Percentiles rank a stretch among this genome's conserved stretches.
Conservation (phyloP, 305 asterid genomes). For the Fraxinus sp. region DNA sequence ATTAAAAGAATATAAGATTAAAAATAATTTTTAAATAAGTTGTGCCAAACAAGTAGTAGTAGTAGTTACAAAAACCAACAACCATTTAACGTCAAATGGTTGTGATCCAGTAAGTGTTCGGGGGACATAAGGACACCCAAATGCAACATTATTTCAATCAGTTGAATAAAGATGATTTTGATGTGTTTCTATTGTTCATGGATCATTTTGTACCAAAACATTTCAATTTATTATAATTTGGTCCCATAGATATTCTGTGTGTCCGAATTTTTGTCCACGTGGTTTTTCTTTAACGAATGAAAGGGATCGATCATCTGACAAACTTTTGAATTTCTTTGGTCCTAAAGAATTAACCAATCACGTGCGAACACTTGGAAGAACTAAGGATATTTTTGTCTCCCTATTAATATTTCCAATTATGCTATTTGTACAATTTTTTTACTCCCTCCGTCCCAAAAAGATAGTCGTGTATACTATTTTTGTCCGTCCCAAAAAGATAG, state of each 20-base stretch:
- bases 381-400: conserved; percentile 11
- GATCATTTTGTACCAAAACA: neutral
- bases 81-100: neutral
- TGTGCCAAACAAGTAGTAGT: neutral
- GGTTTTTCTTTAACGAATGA: neutral
- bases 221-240: neutral
- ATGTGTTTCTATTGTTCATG: neutral
- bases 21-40: too few relatives aligned
- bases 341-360: neutral
- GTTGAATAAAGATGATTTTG: neutral
- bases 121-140: neutral
- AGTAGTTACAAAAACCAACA: neutral
- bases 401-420: neutral
- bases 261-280: neutral
- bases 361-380: neutral
- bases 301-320: neutral
- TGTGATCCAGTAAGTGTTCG: neutral
- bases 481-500: too few relatives aligned
- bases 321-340: neutral
- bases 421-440: too few relatives aligned
- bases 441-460: too few relatives aligned
- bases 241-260: neutral
- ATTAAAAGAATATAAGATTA: too few relatives aligned
- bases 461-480: too few relatives aligned
- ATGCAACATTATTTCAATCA: neutral